phyloP scores from a whole-genome alignment of 2,329 filamentous ascomycete species.

The Trichoderma breve region DNA sequence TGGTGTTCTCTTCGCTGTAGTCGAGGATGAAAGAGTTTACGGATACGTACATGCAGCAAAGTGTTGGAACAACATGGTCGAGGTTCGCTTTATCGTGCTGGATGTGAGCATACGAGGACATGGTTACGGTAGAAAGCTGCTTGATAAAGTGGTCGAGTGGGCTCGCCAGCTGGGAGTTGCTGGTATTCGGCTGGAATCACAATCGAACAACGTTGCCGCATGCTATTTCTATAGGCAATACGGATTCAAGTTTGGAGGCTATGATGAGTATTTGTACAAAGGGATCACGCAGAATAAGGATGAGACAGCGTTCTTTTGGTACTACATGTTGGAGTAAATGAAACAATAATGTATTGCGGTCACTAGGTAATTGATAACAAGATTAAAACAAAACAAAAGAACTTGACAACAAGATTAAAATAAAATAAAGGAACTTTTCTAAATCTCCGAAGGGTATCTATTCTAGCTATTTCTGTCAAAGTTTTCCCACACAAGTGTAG shows the following conservation, averaged over 20 bases:
- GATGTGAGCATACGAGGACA: slow-evolving; percentile 21
- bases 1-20: not conserved
- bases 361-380: no score
- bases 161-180: slow-evolving; percentile 18
- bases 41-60: slow-evolving; percentile 22
- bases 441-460: slow-evolving; percentile 3
- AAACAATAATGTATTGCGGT: not conserved
- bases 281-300: slow-evolving; percentile 15
- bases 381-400: not conserved
- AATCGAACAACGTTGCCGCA: slow-evolving; percentile 23
- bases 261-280: slow-evolving; percentile 24
- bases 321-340: slow-evolving; percentile 1
- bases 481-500: not conserved
- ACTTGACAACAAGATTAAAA: not conserved
- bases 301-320: slow-evolving; percentile 24
- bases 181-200: slow-evolving; percentile 20
- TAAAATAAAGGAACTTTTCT: not conserved
- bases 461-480: not conserved
- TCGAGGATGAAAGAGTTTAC: slow-evolving; percentile 3
- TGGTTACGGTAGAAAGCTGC: slow-evolving; percentile 18
- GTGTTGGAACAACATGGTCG: slow-evolving; percentile 25
- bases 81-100: slow-evolving; percentile 21
- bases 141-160: slow-evolving; percentile 22
- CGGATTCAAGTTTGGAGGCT: slow-evolving; percentile 23
- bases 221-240: slow-evolving; percentile 23